phyloP scores from a whole-genome alignment of 2,329 filamentous ascomycete genomes.

The Fusarium austroafricanum region DNA sequence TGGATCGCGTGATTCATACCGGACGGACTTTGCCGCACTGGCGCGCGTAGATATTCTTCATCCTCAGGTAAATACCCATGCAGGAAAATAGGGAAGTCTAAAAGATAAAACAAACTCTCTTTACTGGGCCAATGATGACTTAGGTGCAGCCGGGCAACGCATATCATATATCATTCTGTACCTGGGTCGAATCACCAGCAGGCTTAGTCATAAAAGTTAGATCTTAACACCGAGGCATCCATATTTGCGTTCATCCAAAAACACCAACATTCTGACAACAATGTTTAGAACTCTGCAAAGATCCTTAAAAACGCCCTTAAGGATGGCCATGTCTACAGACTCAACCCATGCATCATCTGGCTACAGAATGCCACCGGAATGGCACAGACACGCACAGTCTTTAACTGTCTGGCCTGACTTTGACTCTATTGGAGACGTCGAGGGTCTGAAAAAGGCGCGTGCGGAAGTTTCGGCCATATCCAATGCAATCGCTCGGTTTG shows the following conservation, averaged over 20 bases:
- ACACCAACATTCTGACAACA: neutral
- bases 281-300: neutral
- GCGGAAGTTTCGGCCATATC: conserved; percentile 44
- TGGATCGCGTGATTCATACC: neutral
- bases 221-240: neutral
- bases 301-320: neutral
- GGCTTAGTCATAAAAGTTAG: too few species aligned
- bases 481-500: conserved; percentile 41
- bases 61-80: too few species aligned
- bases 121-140: neutral
- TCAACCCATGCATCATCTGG: neutral
- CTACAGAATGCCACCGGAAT: conserved; percentile 30
- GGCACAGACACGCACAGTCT: conserved; percentile 21
- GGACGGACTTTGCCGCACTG: too few species aligned
- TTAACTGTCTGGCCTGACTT: conserved; percentile 30
- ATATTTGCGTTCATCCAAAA: too few species aligned
- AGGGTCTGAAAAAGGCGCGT: conserved; percentile 1
- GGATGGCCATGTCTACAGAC: neutral
- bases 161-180: neutral
- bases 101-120: neutral
- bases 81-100: too few species aligned
- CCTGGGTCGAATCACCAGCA: too few species aligned
- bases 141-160: neutral
- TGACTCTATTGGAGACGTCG: conserved; percentile 5
- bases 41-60: neutral